These are phyloP conservation scores for Ascochyta rabiei DNA, from an alignment of 2,329 filamentous ascomycete species.

Conservation along the genomic window DNA sequence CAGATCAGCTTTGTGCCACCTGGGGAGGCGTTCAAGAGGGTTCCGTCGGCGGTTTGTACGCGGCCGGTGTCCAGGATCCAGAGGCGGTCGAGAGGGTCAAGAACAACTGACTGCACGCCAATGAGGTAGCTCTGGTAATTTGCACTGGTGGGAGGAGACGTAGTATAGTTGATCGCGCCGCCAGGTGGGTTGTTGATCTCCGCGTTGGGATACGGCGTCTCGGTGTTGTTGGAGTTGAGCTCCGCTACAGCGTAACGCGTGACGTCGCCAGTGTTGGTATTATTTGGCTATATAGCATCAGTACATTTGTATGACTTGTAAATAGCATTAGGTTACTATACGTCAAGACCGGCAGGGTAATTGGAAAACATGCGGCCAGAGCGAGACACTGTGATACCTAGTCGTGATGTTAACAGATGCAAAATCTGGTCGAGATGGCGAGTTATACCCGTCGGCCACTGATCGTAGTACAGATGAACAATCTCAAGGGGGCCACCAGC, in stretches of 20 bases:
- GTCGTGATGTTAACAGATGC: not conserved
- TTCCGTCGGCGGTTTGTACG: slow-evolving; percentile 50
- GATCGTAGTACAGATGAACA: slow-evolving; percentile 58
- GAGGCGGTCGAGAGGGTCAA: slow-evolving; percentile 57
- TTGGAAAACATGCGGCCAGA: slow-evolving; percentile 60
- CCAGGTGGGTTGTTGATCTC: slow-evolving; percentile 57
- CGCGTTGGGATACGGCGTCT: slow-evolving; percentile 51
- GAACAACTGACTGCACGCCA: slow-evolving; percentile 59
- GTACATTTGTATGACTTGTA: too few relatives aligned
- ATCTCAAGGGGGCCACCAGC: slow-evolving; percentile 55
- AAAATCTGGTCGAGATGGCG: not conserved
- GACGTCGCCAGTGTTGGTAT: slow-evolving; percentile 51
- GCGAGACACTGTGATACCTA: slow-evolving; percentile 59
- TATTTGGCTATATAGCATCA: slow-evolving; percentile 35
- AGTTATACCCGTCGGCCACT: slow-evolving; percentile 53
- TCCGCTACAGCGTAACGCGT: slow-evolving; percentile 58
- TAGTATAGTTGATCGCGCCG: slow-evolving; percentile 59
- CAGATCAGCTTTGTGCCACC: slow-evolving; percentile 60
- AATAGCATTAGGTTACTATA: too few relatives aligned
- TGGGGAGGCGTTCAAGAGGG: slow-evolving; percentile 51
- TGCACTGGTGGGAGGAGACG: slow-evolving; percentile 52
- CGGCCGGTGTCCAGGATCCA: slow-evolving; percentile 63
- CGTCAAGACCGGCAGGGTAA: slow-evolving; percentile 58
- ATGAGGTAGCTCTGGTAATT: slow-evolving; percentile 59
- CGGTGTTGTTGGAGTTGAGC: slow-evolving; percentile 51